Percentiles rank a stretch among this genome's conserved stretches.
Conservation (phyloP, 441 rosid species). For the Adansonia madagascariensis region DNA sequence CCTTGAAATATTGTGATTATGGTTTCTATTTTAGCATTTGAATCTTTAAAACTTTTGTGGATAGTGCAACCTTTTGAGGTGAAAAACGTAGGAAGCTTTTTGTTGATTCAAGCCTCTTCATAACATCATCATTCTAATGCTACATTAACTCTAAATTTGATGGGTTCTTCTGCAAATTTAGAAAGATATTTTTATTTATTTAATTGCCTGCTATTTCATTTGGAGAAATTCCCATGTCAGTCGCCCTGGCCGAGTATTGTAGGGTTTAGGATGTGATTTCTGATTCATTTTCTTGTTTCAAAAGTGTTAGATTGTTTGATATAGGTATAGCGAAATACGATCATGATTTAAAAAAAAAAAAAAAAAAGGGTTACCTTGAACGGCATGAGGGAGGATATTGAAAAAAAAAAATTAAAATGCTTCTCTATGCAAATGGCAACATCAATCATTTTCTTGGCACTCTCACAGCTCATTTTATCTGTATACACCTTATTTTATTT, state of each 20-base stretch:
- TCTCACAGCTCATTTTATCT: conserved; percentile 14
- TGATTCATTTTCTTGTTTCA: neutral
- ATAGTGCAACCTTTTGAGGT: neutral
- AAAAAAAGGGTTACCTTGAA: neutral
- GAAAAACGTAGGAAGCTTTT: neutral
- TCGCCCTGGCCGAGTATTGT: no score
- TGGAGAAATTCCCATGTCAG: conserved; percentile 7
- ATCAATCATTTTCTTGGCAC: neutral
- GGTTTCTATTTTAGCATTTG: conserved; percentile 3
- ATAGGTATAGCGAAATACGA: neutral
- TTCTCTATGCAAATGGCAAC: neutral
- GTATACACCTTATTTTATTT: neutral
- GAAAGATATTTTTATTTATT: neutral
- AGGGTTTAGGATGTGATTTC: conserved; percentile 6
- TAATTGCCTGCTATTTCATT: neutral
- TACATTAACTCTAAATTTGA: neutral
- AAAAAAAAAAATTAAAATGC: neutral
- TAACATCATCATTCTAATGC: neutral
- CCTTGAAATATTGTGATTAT: neutral
- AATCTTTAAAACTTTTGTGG: neutral
- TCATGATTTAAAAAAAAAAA: neutral
- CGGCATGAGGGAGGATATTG: neutral
- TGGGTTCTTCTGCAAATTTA: neutral
- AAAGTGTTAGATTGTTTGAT: conserved; percentile 1
- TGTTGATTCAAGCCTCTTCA: neutral